Base-by-base conservation (phyloP, 1,284 basidiomycete species). In the Melampsora larici-populina region DNA sequence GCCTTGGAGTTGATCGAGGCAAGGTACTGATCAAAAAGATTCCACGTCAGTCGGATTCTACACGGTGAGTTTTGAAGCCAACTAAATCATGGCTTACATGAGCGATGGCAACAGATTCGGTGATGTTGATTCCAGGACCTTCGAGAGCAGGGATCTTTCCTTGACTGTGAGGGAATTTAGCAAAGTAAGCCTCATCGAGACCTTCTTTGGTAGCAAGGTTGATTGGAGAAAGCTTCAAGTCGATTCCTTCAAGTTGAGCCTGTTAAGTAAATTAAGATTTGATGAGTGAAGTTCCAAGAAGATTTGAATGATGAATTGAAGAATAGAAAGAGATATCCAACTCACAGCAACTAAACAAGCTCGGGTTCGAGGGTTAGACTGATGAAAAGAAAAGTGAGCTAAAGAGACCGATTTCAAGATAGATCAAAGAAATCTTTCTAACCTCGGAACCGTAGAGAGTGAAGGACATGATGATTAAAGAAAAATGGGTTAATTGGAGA, bases 1-100 rank as follows among this genome's bases (percentile, higher is more conserved):
- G 81, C 67, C 78, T 84, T 83, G 80, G 82, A 79, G 31, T 82
- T 79, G 63, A 83, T 79, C 46, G 79, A 75, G 66, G 83, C 81
- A 33, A 84, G 51, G 46, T 76, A 76, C 73, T 76, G 40, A 26
- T 43, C 31, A 62, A 18, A 40, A 69, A 29, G 33, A 26, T 36
- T 36, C 36, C 36, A 36, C 36, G 5, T 36, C 36, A 36, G 36
- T 36, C 36, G 9, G 9, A 3, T 36, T 36, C 9, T 9, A 36
- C 36, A 36, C 9, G 3, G 36, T 3, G 36, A 36, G 36, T 9
- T 36, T 36, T n/a, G n/a, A 36, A 36, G 9, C 36, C 36, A 36
- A 36, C 5, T 9, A 36, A 9, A 49, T 29, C 15, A 13, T 49
- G 24, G 21, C 65, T 68, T 48, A 76, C 73, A 31, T 68, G 58